Percentiles rank a stretch among this genome's conserved stretches.
Conservation (phyloP, 2,329 filamentous ascomycete genomes). For the Fusarium sterilihyphosum region DNA sequence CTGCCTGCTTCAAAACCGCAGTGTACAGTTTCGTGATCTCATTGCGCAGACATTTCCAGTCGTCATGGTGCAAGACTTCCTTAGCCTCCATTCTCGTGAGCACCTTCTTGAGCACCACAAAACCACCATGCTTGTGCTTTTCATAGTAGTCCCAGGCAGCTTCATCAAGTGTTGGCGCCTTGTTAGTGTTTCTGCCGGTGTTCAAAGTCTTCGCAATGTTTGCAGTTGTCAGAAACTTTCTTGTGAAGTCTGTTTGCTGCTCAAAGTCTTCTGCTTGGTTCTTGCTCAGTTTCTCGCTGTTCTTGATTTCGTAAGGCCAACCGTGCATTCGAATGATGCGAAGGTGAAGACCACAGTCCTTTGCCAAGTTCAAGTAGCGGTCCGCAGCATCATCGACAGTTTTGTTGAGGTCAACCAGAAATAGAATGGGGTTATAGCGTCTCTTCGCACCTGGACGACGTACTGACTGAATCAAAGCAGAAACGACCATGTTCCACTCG, state of each 20-base stretch:
- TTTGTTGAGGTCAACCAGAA: constrained; percentile 59
- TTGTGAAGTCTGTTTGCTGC: constrained; percentile 47
- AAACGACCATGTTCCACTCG: constrained; percentile 56
- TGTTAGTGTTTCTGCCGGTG: constrained; percentile 21
- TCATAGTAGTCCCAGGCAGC: constrained; percentile 55
- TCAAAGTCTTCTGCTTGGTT: background rate
- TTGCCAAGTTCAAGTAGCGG: constrained; percentile 52
- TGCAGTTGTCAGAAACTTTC: constrained; percentile 47
- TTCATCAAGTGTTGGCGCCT: constrained; percentile 55
- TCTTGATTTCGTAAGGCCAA: constrained; percentile 51
- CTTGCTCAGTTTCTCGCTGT: constrained; percentile 45
- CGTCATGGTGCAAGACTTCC: constrained; percentile 38
- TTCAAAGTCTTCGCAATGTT: constrained; percentile 35
- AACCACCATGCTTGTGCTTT: constrained; percentile 43
- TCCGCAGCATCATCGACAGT: constrained; percentile 57
- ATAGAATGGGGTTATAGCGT: constrained; percentile 51
- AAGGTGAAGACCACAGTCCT: constrained; percentile 47
- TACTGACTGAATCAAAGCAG: constrained; percentile 51
- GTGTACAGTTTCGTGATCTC: constrained; percentile 51
- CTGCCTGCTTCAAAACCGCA: constrained; percentile 50
- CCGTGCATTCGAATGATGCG: constrained; percentile 53
- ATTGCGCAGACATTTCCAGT: constrained; percentile 45
- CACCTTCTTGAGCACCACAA: constrained; percentile 50
- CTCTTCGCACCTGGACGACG: constrained; percentile 34
- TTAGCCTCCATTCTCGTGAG: constrained; percentile 47